A percentile compares a stretch with the other conserved stretches of the same genome.
phyloP scores from a whole-genome alignment of 2,329 filamentous ascomycete species.

The Xylariaceae sp. region DNA sequence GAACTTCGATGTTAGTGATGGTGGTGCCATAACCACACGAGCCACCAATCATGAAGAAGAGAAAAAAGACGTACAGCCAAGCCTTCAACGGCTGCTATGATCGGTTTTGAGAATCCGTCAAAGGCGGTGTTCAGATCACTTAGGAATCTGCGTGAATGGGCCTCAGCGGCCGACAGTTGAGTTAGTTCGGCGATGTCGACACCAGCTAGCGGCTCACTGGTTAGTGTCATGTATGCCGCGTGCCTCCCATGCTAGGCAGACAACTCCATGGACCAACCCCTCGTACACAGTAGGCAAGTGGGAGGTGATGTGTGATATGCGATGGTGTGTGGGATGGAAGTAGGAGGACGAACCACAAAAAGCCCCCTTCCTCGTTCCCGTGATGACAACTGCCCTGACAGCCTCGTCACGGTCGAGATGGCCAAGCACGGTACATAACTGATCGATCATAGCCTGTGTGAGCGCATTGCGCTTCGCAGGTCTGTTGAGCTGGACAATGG shows the following conservation, averaged over 20 bases:
- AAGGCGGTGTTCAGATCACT: conserved; percentile 37
- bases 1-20: neutral
- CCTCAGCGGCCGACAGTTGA: conserved; percentile 23
- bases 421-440: conserved; percentile 30
- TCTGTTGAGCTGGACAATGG: conserved; percentile 42
- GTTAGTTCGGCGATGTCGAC: conserved; percentile 33
- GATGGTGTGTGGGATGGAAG: too few species aligned
- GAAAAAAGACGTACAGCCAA: conserved; percentile 38
- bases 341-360: conserved; percentile 31
- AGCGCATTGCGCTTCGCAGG: conserved; percentile 57
- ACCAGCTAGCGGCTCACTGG: conserved; percentile 22
- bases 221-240: neutral
- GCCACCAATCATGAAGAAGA: neutral
- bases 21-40: neutral
- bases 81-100: conserved; percentile 46
- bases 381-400: conserved; percentile 33
- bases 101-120: conserved; percentile 37
- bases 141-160: conserved; percentile 26
- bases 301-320: too few species aligned
- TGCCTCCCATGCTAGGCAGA: too few species aligned
- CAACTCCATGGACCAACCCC: too few species aligned
- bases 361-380: conserved; percentile 29
- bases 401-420: conserved; percentile 21
- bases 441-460: conserved; percentile 44
- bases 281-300: too few species aligned